Evolutionary conservation across 768 basidiomycete genomes (phyloP), one percentile per base, ranked within the genome.

Genomic region (Xanthoconium stramineum): DNA sequence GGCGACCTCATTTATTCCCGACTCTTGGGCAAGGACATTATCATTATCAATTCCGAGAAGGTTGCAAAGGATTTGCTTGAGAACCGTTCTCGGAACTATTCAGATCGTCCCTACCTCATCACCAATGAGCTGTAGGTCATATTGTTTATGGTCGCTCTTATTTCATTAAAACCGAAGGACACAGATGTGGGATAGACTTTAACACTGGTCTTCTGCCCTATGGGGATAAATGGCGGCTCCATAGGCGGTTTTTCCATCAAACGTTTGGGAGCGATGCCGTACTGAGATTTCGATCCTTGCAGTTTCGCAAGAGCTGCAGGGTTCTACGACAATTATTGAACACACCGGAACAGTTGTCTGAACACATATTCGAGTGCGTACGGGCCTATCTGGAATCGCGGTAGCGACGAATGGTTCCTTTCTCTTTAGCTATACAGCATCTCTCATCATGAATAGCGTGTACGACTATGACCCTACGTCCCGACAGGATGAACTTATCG

Each of bases 31-130:
- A 24, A 24, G 24, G 35, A 35, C 35, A 35, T 35, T 5, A 9
- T 35, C 35, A 35, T 35, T 6, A 35, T 35, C 35, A 35, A 35
- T 5, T 35, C 35, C 35, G 35, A 35, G 13, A 35, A 5, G 13
- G 35, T 35, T 10, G 35, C 35, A 35, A 35, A 35, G 35, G 35
- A 35, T 13, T 13, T 35, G 10, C 35, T 35, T 9, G 35, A 35
- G 35, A 10, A 35, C 35, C 35, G 13, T 35, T 75, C 78, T 6
- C 59, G 59, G 13, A 74, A 77, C 32, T 80, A 80, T 58, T 80
- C 80, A 12, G 79, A 78, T 61, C 75, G 81, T 13, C 81, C 81
- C 8, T 39, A 38, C 17, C 24, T 65, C 14, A 46, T 63, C 14
- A 56, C 46, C 8, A 45, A 14, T 5, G 44, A 56, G 0, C 10